phyloP scores from a whole-genome alignment of 306 rosid species.

The Quercus suber region DNA sequence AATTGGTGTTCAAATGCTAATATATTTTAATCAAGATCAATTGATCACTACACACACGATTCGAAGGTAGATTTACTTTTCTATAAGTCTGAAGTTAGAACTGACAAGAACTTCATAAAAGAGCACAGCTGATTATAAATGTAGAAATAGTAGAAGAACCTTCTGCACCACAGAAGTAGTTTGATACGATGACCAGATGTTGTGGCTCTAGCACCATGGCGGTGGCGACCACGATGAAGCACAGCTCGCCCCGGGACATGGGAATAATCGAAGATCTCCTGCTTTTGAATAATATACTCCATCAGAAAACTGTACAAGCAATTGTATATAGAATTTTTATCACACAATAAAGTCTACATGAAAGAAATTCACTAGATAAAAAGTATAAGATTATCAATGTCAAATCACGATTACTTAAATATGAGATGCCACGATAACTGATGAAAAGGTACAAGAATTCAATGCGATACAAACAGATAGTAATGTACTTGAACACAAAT shows the following conservation, averaged over 20 bases:
- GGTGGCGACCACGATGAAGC: conserved; percentile 67
- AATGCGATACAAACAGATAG: neutral
- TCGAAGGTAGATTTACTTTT: neutral
- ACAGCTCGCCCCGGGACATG: conserved; percentile 57
- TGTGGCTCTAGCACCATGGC: conserved; percentile 63
- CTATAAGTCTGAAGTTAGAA: neutral
- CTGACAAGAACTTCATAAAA: neutral
- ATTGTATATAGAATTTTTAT: conserved; percentile 25
- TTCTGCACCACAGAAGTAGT: conserved; percentile 60
- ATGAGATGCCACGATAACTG: neutral
- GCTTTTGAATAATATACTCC: conserved; percentile 41
- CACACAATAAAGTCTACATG: conserved; percentile 11
- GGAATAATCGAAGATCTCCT: conserved; percentile 53
- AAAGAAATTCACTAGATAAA: conserved; percentile 11
- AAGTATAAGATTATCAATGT: conserved; percentile 20
- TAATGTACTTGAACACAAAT: neutral
- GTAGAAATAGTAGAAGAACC: conserved; percentile 30
- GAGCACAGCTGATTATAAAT: conserved; percentile 9
- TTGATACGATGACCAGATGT: conserved; percentile 55
- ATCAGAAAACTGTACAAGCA: conserved; percentile 32
- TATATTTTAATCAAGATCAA: neutral
- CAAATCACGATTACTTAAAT: neutral
- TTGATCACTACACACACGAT: neutral
- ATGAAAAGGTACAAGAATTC: neutral
- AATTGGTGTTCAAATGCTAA: neutral